A percentile compares a stretch with the other conserved stretches of the same genome.
Evolutionary conservation across 2,329 filamentous ascomycete genomes (phyloP).

Genomic region (Akanthomyces uredinophilus): DNA sequence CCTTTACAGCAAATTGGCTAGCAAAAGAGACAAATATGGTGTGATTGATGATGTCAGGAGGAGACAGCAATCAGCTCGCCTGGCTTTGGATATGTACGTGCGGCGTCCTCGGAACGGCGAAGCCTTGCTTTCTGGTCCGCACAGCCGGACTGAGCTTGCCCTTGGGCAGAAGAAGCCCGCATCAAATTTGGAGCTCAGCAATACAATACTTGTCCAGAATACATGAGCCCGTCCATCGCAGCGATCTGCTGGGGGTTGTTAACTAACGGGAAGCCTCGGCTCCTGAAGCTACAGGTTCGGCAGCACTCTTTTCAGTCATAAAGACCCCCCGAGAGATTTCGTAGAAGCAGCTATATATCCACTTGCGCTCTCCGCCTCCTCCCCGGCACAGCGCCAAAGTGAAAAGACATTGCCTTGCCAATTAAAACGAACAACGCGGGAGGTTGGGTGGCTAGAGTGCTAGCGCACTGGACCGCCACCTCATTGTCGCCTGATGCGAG

Average conservation of each 20-base stretch:
- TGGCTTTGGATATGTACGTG: too few species aligned
- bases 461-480: background rate
- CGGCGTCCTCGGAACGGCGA: too few species aligned
- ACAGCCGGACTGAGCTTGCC: background rate
- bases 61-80: background rate
- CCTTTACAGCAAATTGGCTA: background rate
- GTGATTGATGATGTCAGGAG: background rate
- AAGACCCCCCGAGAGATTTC: background rate
- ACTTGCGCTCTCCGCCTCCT: background rate
- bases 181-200: too few species aligned
- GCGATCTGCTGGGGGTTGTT: too few species aligned
- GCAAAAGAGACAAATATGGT: background rate
- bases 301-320: background rate
- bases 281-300: background rate
- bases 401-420: background rate
- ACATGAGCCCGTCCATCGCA: too few species aligned
- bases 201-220: too few species aligned
- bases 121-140: background rate
- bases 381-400: background rate
- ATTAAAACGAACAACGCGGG: background rate
- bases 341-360: background rate
- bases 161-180: too few species aligned
- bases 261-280: background rate
- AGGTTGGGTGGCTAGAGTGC: background rate
- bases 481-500: constrained; percentile 3